Evolutionary conservation across 345 rosid species (phyloP).

Genomic region (Salix purpurea): DNA sequence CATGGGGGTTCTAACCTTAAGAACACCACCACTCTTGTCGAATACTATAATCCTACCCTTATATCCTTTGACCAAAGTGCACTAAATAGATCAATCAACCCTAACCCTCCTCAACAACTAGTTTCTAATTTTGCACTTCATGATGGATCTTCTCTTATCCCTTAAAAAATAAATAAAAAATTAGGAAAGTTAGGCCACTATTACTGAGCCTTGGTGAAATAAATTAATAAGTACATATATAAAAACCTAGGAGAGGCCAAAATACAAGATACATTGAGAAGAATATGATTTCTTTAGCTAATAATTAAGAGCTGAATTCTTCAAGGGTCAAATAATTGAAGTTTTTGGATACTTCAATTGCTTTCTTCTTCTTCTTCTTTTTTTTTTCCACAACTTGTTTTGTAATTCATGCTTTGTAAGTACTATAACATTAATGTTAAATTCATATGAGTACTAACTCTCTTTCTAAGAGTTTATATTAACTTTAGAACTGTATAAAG

Average conservation of each 20-base stretch:
- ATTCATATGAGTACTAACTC: background rate
- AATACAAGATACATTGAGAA: slow-evolving; percentile 2
- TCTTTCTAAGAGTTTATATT: slow-evolving; percentile 4
- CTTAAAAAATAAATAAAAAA: slow-evolving; percentile 25
- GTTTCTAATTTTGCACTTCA: slow-evolving; percentile 60
- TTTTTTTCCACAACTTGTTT: background rate
- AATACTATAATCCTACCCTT: slow-evolving; percentile 53
- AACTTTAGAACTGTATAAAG: slow-evolving; percentile 31
- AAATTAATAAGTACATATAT: background rate
- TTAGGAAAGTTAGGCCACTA: background rate
- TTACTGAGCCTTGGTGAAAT: background rate
- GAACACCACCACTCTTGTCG: slow-evolving; percentile 29
- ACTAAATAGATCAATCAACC: slow-evolving; percentile 33
- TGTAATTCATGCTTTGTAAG: slow-evolving; percentile 20
- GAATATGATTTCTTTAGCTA: slow-evolving; percentile 14
- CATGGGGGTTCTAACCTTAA: slow-evolving; percentile 29
- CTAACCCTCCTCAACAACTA: slow-evolving; percentile 38
- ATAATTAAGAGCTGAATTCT: slow-evolving; percentile 8
- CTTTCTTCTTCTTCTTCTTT: background rate
- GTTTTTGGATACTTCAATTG: background rate
- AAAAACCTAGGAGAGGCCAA: background rate
- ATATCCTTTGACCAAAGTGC: slow-evolving; percentile 66
- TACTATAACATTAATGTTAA: slow-evolving; percentile 15
- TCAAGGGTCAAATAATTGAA: slow-evolving; percentile 2
- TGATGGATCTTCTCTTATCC: slow-evolving; percentile 57